Evolutionary conservation across 2,329 filamentous ascomycete genomes (phyloP), one percentile per base, ranked within the genome.

Genomic region (Diaporthe sp.): DNA sequence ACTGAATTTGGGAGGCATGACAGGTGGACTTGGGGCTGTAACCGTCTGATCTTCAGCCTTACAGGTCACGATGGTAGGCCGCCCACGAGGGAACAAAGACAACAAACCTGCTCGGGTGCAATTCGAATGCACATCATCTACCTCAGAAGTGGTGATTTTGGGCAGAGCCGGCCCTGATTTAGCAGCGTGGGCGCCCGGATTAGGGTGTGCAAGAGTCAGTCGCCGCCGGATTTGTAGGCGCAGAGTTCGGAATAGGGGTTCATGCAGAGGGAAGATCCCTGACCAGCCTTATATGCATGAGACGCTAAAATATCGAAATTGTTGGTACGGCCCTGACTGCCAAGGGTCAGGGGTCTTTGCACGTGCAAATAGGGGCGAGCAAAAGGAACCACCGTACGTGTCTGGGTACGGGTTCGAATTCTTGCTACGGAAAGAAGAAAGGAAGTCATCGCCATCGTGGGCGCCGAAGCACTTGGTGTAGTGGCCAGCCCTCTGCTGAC

Each of bases 41-140:
- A 61, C 58, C 58, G 58, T 61, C 58, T 61, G 58, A 61, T 61
- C 58, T 61, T 61, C 58, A 61, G 58, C 58, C 58, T 61, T 61
- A 61, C n/a, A 39, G 58, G 37, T 61, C 58, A 61, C 37, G 58
- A 61, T 61, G 37, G 13, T 30, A 8, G 13, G 58, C n/a, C 37
- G 25, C 10, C 37, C 37, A 27, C 17, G 37, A 42, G 37, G 35
- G 35, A 10, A 19, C 2, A 3, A n/a, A 3, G n/a, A 61, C 13
- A 61, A 61, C n/a, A 61, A 61, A 61, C 58, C 37, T 27, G 58
- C 22, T 61, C 35, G 58, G 9, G n/a, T 61, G 58, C 58, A 61
- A 19, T 61, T n/a, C n/a, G 35, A 61, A 19, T 61, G 56, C 56
- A 61, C 56, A 61, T 61, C 56, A 61, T 42, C 56, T 61, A 61